These are phyloP conservation scores for Breynia disticha DNA, from an alignment of 441 rosid genomes.

Conservation along the genomic window DNA sequence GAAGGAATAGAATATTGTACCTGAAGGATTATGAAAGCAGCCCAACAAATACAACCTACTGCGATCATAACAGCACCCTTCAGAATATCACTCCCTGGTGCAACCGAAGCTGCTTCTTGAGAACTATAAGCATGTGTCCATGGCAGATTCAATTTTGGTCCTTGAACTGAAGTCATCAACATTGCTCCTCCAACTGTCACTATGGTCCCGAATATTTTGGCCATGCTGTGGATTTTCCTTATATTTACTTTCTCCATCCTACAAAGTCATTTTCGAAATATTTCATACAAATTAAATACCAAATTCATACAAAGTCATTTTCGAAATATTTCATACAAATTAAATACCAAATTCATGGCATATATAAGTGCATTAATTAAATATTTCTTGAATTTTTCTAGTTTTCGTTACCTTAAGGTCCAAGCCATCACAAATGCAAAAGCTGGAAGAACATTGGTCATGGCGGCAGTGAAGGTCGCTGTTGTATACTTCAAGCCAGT, in stretches of 20 bases:
- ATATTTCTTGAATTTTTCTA: neutral
- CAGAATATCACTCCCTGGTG: slow-evolving; percentile 32
- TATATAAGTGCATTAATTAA: neutral
- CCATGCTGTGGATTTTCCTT: slow-evolving; percentile 44
- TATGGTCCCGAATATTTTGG: slow-evolving; percentile 59
- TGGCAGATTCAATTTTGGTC: slow-evolving; percentile 39
- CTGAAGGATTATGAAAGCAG: slow-evolving; percentile 75
- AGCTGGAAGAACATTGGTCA: slow-evolving; percentile 81
- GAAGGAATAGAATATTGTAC: slow-evolving; percentile 21
- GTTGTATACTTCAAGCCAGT: slow-evolving; percentile 78
- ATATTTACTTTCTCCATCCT: slow-evolving; percentile 77
- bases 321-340: neutral
- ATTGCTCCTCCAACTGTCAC: slow-evolving; percentile 87
- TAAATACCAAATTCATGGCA: neutral
- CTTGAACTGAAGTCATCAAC: slow-evolving; percentile 72
- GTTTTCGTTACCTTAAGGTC: slow-evolving; percentile 29
- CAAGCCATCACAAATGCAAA: slow-evolving; percentile 76
- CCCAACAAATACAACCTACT: slow-evolving; percentile 58
- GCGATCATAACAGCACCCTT: slow-evolving; percentile 67
- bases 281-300: neutral
- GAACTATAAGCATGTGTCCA: slow-evolving; percentile 40
- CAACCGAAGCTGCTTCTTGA: slow-evolving; percentile 24
- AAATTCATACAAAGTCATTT: slow-evolving; percentile 23
- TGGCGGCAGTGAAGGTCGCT: slow-evolving; percentile 75
- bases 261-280: neutral